Conservation (phyloP, 805 yeast genomes). For the Clavispora carvajalis region DNA sequence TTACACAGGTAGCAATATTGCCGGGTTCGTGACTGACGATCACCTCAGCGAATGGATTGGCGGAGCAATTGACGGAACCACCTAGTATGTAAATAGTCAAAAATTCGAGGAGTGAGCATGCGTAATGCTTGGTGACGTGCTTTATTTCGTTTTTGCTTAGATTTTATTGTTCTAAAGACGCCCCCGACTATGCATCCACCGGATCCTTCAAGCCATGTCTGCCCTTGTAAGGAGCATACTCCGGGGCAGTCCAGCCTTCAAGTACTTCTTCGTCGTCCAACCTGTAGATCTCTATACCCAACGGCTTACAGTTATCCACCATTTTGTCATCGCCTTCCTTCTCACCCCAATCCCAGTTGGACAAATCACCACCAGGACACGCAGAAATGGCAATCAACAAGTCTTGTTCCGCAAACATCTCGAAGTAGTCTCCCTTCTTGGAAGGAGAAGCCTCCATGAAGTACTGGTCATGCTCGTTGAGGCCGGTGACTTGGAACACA, state of each 20-base stretch:
- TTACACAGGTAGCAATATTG: constrained; percentile 40
- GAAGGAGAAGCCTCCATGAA: constrained; percentile 72
- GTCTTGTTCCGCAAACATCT: constrained; percentile 63
- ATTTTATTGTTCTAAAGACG: not conserved
- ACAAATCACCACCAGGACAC: constrained; percentile 67
- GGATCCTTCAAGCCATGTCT: constrained; percentile 45
- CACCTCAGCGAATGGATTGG: constrained; percentile 43
- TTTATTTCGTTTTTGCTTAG: too few species aligned
- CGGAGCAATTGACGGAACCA: constrained; percentile 39
- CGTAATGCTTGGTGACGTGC: too few species aligned
- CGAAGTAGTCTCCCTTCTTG: constrained; percentile 53
- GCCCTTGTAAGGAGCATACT: constrained; percentile 48
- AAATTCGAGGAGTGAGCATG: too few species aligned
- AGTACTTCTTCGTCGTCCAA: constrained; percentile 44
- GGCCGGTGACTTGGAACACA: constrained; percentile 66
- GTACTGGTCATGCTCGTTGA: constrained; percentile 60
- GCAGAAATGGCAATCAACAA: constrained; percentile 59
- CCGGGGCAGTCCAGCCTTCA: constrained; percentile 48
- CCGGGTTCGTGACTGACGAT: constrained; percentile 43
- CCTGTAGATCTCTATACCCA: constrained; percentile 56
- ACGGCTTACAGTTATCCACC: constrained; percentile 59
- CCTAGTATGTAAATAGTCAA: constrained; percentile 10
- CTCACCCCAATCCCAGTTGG: constrained; percentile 71
- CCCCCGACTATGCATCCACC: not conserved
- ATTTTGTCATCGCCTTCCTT: constrained; percentile 43